phyloP scores from a whole-genome alignment of 2,329 filamentous ascomycete genomes.

The Paraphaeosphaeria minitans region DNA sequence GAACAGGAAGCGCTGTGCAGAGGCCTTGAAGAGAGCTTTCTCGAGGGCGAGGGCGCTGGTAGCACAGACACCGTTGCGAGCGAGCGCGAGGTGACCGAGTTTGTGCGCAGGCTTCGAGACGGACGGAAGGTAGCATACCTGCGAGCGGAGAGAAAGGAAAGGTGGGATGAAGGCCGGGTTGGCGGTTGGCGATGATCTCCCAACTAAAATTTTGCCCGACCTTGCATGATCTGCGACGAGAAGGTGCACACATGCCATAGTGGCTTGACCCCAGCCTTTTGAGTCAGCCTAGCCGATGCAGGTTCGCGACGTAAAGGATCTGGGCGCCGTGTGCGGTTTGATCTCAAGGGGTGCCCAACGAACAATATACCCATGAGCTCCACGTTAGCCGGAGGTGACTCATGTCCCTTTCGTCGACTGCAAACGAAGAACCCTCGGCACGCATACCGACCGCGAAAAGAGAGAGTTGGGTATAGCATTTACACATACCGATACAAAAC shows the following conservation, averaged over 20 bases:
- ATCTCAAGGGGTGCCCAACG: background rate
- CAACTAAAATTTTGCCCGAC: background rate
- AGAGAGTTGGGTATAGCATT: constrained; percentile 2
- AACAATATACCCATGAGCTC: background rate
- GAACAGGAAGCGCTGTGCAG: constrained; percentile 83
- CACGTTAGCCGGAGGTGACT: background rate
- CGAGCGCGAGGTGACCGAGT: constrained; percentile 84
- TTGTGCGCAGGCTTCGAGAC: constrained; percentile 80
- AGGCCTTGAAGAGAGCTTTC: constrained; percentile 90
- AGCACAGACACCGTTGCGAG: constrained; percentile 59
- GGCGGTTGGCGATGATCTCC: constrained; percentile 76
- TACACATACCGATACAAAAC: background rate
- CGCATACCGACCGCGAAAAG: background rate
- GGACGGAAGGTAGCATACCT: constrained; percentile 79
- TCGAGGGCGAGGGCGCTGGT: constrained; percentile 63
- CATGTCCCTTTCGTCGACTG: background rate
- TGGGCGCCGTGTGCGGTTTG: background rate
- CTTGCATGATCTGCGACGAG: background rate
- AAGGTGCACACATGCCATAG: background rate
- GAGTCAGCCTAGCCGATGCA: background rate
- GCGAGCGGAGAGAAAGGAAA: constrained; percentile 82
- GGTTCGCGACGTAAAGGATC: background rate
- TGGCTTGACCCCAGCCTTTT: too few relatives aligned
- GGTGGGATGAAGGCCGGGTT: constrained; percentile 95
- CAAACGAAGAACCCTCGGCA: background rate